These are phyloP conservation scores for Durotheca rogersii DNA, from an alignment of 495 filamentous ascomycete genomes.

Conservation along the genomic window DNA sequence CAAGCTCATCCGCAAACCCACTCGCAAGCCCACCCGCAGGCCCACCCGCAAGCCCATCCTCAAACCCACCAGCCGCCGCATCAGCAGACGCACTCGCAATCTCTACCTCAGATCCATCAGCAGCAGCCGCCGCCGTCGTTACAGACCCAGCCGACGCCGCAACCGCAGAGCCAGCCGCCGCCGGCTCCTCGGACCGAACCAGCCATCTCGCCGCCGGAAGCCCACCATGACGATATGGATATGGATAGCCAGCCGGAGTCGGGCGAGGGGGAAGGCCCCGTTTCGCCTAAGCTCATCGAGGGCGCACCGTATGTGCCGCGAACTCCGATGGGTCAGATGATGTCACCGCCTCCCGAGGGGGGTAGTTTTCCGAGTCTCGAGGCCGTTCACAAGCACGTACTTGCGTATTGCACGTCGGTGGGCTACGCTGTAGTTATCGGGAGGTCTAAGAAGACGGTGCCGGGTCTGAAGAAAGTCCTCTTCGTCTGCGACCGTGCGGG, in stretches of 20 bases:
- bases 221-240: conserved; percentile 47
- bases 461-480: conserved; percentile 58
- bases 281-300: conserved; percentile 48
- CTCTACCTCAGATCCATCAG: conserved; percentile 47
- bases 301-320: conserved; percentile 46
- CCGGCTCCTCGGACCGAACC: conserved; percentile 41
- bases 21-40: conserved; percentile 41
- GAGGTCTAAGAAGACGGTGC: conserved; percentile 57
- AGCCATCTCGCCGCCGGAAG: conserved; percentile 35
- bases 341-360: conserved; percentile 57
- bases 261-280: conserved; percentile 40
- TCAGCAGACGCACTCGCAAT: conserved; percentile 41
- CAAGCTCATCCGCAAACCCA: conserved; percentile 33
- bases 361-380: conserved; percentile 57
- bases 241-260: conserved; percentile 41
- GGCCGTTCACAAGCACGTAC: conserved; percentile 53
- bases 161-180: conserved; percentile 28
- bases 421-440: conserved; percentile 61
- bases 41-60: conserved; percentile 43
- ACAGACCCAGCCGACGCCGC: conserved; percentile 32
- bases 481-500: conserved; percentile 59
- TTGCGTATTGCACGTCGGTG: conserved; percentile 55
- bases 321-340: conserved; percentile 48
- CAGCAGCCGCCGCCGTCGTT: conserved; percentile 33
- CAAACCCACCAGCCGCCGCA: conserved; percentile 37